Percentiles rank a stretch among this genome's conserved stretches.
phyloP scores from a whole-genome alignment of 2,329 filamentous ascomycete genomes.

The Lecanicillium sp. region DNA sequence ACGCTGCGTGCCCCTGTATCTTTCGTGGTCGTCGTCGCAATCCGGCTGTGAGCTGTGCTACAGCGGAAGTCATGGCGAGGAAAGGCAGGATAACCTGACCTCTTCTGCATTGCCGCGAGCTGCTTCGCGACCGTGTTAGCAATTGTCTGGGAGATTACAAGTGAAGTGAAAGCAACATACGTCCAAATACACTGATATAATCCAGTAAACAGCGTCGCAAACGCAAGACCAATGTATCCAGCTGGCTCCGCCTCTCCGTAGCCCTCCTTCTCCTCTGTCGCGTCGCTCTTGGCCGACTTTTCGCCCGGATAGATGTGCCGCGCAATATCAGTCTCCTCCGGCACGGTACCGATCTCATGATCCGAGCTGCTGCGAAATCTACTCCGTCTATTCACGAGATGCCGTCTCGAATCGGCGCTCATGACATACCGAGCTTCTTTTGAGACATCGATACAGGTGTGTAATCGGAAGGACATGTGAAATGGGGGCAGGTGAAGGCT shows the following conservation, averaged over 20 bases:
- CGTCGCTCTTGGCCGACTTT: neutral
- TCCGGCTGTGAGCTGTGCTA: neutral
- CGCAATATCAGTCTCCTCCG: neutral
- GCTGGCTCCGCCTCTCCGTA: neutral
- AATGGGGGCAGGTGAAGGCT: no score
- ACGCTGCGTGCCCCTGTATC: slow-evolving; percentile 39
- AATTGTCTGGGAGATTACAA: no score
- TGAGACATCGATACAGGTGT: neutral
- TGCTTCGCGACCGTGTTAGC: neutral
- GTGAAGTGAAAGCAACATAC: slow-evolving; percentile 1
- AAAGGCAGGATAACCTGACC: neutral
- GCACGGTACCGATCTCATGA: neutral
- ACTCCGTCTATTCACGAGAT: neutral
- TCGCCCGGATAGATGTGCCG: neutral
- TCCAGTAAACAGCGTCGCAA: neutral
- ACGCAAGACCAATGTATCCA: neutral
- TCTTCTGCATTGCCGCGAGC: neutral
- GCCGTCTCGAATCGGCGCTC: neutral
- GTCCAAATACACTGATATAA: slow-evolving; percentile 2
- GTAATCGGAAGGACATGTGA: neutral
- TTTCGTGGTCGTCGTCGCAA: neutral
- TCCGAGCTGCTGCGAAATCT: neutral
- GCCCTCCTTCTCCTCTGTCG: neutral
- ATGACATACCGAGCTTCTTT: neutral
- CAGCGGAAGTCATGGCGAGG: neutral